phyloP scores from a whole-genome alignment of 108 stramenopile genomes.

The Tribonema minus region DNA sequence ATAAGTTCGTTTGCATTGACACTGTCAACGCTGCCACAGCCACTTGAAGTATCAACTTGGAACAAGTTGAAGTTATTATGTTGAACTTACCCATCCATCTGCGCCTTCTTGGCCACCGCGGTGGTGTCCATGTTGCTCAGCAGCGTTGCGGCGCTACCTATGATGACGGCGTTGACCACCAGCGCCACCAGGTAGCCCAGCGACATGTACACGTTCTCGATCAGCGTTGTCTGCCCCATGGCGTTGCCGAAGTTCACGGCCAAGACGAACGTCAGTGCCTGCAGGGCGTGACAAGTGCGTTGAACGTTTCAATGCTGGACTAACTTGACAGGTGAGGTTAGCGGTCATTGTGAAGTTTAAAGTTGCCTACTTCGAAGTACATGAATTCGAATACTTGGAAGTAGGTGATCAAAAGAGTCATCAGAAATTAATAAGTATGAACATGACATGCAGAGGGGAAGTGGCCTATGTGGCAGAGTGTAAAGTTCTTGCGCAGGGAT shows the following conservation, averaged over 20 bases:
- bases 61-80: too few species aligned
- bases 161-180: conserved; percentile 17
- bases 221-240: neutral
- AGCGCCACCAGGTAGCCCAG: neutral
- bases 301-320: neutral
- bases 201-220: neutral
- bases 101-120: conserved; percentile 10
- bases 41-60: too few species aligned
- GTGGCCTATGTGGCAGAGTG: too few species aligned
- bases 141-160: conserved; percentile 4
- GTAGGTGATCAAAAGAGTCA: too few species aligned
- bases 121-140: conserved; percentile 13
- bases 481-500: too few species aligned
- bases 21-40: too few species aligned
- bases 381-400: too few species aligned
- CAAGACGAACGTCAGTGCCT: neutral
- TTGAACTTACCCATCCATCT: neutral
- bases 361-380: too few species aligned
- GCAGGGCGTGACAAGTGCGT: neutral
- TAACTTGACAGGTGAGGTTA: neutral
- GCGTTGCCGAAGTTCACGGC: neutral
- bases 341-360: too few species aligned
- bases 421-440: too few species aligned
- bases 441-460: too few species aligned
- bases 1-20: too few species aligned